Evolutionary conservation across 192 early-diverging fungal species (phyloP), one percentile per base, ranked within the genome.

Genomic region (Fimicolochytrium jonesii): DNA sequence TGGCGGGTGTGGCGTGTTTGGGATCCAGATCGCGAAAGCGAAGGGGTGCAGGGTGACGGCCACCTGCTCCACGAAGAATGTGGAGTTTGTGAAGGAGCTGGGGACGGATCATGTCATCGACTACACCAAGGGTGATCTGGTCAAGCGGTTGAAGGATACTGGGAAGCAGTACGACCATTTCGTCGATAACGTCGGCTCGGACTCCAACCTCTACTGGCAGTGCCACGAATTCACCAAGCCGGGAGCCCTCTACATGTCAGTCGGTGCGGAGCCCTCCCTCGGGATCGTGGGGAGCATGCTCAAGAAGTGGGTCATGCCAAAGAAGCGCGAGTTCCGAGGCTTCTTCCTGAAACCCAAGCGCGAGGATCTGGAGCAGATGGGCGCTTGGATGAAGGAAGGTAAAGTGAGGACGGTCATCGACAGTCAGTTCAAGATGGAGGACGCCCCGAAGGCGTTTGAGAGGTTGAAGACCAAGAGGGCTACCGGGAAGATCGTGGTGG

Each of bases 1-100:
- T 33, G 88, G 88, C 44, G 88, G 88, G 32, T 86, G 87, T 37
- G 88, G 87, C 0, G 43, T 84, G n/a, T 75, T 76, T 57, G 85
- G 81, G 10, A 41, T 89, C 26, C 75, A 83, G 43, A 83, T 89
- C 59, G 76, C 77, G 22, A 68, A 86, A 33, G 66, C 69, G 1
- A 15, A 74, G 25, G 78, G 81, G 11, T 80, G 81, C 4, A 47
- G 82, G 32, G 81, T 84, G 15, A 71, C 75, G 17, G 85, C 65
- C 3, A 69, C 84, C 28, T 84, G 82, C 53, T 76, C 75, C 4
- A 69, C 69, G 22, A 68, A 57, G 23, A 86, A 86, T 32, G 59
- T 70, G 10, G 58, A 70, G 36, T 49, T 79, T 11, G 77, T 83
- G 13, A 72, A 71, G 55, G 45, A 30, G 0, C 51, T 82, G 35